Evolutionary conservation across 202 grass and related monocot species (phyloP).

Genomic region (Carex sylvatica): DNA sequence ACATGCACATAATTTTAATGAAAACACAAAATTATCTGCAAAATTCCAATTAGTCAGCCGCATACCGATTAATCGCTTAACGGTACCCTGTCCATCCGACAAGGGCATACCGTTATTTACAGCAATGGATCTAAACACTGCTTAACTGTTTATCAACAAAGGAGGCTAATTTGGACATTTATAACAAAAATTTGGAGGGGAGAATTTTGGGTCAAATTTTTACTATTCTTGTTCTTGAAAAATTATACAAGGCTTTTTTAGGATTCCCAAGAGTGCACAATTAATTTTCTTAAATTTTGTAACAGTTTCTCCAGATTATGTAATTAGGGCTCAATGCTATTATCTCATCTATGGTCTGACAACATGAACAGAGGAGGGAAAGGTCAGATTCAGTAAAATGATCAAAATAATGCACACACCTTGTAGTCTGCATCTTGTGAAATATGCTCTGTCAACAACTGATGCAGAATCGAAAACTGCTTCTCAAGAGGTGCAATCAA

Average conservation of each 20-base stretch:
- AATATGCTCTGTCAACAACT: constrained; percentile 58
- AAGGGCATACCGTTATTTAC: too few relatives aligned
- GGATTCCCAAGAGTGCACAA: not conserved
- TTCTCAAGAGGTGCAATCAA: constrained; percentile 57
- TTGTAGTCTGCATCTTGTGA: constrained; percentile 84
- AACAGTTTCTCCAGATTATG: too few relatives aligned
- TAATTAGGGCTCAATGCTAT: not conserved
- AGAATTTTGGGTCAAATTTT: not conserved
- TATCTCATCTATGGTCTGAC: not conserved
- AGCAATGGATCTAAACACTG: too few relatives aligned
- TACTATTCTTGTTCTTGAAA: not conserved
- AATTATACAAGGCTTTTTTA: not conserved
- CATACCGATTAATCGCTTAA: too few relatives aligned
- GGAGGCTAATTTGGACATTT: not conserved
- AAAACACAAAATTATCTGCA: too few relatives aligned
- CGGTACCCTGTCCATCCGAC: too few relatives aligned
- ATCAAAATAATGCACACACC: constrained; percentile 36
- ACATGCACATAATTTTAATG: too few relatives aligned
- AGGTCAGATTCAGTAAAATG: constrained; percentile 3
- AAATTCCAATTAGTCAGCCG: too few relatives aligned
- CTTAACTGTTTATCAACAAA: not conserved
- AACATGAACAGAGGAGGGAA: not conserved
- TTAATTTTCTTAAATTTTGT: too few relatives aligned
- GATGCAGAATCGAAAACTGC: constrained; percentile 68
- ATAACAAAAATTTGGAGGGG: not conserved